Percentiles rank a stretch among this genome's conserved stretches.
Conservation (phyloP, 805 yeast genomes). For the Saturnispora kantuleensis region DNA sequence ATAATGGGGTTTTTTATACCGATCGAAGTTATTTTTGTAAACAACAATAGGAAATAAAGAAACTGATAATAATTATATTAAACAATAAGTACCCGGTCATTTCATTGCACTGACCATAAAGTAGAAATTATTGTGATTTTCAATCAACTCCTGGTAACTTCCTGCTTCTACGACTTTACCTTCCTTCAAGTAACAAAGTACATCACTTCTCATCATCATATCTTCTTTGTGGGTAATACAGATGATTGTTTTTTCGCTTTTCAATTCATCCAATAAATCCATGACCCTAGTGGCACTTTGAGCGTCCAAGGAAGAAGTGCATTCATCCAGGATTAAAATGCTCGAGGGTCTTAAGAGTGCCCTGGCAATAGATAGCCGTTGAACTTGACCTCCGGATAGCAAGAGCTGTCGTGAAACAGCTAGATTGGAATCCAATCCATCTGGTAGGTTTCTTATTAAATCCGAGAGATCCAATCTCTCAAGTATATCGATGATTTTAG, state of each 20-base stretch:
- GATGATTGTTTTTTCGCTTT: constrained; percentile 32
- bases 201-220: constrained; percentile 50
- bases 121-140: constrained; percentile 9
- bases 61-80: neutral
- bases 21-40: constrained; percentile 1
- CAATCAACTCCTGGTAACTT: constrained; percentile 11
- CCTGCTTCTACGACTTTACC: constrained; percentile 45
- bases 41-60: neutral
- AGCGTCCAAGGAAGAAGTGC: constrained; percentile 79
- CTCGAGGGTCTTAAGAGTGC: constrained; percentile 62
- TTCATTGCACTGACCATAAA: constrained; percentile 5
- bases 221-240: constrained; percentile 68
- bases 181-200: constrained; percentile 36
- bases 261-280: constrained; percentile 33
- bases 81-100: neutral
- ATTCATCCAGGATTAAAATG: constrained; percentile 72
- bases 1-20: constrained; percentile 5
- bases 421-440: constrained; percentile 50
- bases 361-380: constrained; percentile 75
- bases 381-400: constrained; percentile 88
- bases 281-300: constrained; percentile 44
- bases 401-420: constrained; percentile 35
- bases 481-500: constrained; percentile 31
- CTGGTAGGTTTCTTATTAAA: constrained; percentile 44
- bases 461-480: constrained; percentile 40